Base-by-base conservation (phyloP, 306 rosid species). In the Hippophae gyantsensis region DNA sequence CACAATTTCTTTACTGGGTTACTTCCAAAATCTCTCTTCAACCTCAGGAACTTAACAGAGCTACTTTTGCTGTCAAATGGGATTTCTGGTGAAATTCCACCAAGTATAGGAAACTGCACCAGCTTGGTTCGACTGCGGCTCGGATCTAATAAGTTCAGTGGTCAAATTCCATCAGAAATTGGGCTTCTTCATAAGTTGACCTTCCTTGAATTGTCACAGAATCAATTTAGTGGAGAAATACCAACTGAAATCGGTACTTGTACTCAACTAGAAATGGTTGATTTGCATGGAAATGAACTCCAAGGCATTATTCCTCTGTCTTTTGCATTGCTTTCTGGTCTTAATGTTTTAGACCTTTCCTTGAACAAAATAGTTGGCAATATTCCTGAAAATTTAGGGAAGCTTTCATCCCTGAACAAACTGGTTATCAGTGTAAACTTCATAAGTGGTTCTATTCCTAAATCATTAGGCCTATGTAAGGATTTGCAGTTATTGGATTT, bases 311-410 rank as follows among this genome's bases (percentile, higher is more conserved):
- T 90, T 63, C 97, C 94, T 65, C 81, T 84, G 23, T 77, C 97
- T 7, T 64, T 84, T 13, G 69, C 76, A 48, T 83, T 77, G 71
- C 82, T 90, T 61, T 48, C 63, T 23, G 57, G 66, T 55, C 87
- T 90, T 14, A 84, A 90, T 65, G 90, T 83, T 42, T 78, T 90
- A 50, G 97, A 90, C 79, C 86, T 90, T 65, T 87, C 96, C 46
- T 45, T 62, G 79, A 90, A 90, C 72, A 77, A 64, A 72, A 64
- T 90, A 57, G 64, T 57, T 5, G 90, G 94, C 43, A 62, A 65
- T 41, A 73, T 90, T 75, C 97, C 97, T 52, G 79, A 65, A 46
- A 72, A 69, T 46, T 57, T 87, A 8, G 94, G 94, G 38, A 78
- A 76, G 64, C 94, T 90, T 52, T 61, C 76, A 40, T 90, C 83